phyloP scores from a whole-genome alignment of 805 yeast species.

The Sugiyamaella floridensis region DNA sequence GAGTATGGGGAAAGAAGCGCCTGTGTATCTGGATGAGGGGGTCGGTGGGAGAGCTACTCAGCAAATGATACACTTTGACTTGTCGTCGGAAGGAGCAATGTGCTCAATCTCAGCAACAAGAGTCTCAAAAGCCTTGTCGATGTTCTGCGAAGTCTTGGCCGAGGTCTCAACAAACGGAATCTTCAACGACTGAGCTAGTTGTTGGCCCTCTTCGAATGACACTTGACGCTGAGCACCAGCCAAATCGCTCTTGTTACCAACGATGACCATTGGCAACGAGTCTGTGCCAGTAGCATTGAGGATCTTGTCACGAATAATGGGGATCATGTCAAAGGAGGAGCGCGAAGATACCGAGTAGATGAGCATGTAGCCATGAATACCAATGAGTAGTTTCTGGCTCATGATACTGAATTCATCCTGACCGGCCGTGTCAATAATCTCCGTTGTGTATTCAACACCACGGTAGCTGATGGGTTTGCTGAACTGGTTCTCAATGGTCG shows the following conservation, averaged over 20 bases:
- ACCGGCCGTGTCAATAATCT: slow-evolving; percentile 76
- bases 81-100: slow-evolving; percentile 9
- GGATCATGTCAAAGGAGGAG: slow-evolving; percentile 59
- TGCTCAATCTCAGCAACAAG: slow-evolving; percentile 22
- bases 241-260: slow-evolving; percentile 61
- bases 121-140: slow-evolving; percentile 20
- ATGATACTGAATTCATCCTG: slow-evolving; percentile 72
- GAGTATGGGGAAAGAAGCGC: neutral
- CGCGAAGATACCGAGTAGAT: slow-evolving; percentile 66
- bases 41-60: neutral
- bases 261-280: slow-evolving; percentile 58
- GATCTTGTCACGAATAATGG: slow-evolving; percentile 64
- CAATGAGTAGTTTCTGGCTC: slow-evolving; percentile 61
- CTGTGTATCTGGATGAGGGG: neutral
- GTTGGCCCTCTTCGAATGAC: slow-evolving; percentile 42
- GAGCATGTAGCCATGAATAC: slow-evolving; percentile 64
- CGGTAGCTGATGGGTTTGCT: slow-evolving; percentile 51
- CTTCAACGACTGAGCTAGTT: slow-evolving; percentile 49
- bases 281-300: slow-evolving; percentile 53
- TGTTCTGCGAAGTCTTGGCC: slow-evolving; percentile 32
- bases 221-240: slow-evolving; percentile 49
- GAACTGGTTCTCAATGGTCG: slow-evolving; percentile 72
- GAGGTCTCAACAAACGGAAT: slow-evolving; percentile 66
- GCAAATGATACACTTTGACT: slow-evolving; percentile 12
- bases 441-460: slow-evolving; percentile 59